Evolutionary conservation across 306 rosid species (phyloP), one percentile per base, ranked within the genome.

Genomic region (Prinsepia uniflora): DNA sequence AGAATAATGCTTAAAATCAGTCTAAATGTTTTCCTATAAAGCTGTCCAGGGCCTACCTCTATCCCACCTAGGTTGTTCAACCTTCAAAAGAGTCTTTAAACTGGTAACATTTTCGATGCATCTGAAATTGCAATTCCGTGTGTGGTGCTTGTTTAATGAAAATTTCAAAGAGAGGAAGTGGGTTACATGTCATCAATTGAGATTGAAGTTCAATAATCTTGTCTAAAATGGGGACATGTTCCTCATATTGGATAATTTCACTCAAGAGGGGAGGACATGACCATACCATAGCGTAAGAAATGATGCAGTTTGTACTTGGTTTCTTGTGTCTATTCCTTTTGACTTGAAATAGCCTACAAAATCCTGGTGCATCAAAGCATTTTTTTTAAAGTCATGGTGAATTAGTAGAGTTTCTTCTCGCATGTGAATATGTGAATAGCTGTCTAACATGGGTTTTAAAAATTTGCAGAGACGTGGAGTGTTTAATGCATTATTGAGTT

Each of bases 391-490:
- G 50, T 74, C 50, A 17, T 17, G 5, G 17, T 70, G 15, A 70
- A 48, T 76, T 67, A 70, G 67, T 61, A 73, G 34, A 54, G 58
- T 74, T 80, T 86, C 74, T 76, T 74, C 71, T 57, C 63, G 60
- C 72, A 18, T 75, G 40, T 74, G n/a, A 70, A 68, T 15, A 39
- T 75, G 41, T 74, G 15, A 72, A 63, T 20, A 57, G 75, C 30
- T 8, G 58, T 79, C 69, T 86, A 79, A 78, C 76, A 67, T 78
- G 72, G 57, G 45, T 73, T 8, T 54, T 39, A 39, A 61, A 39
- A 39, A 7, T 71, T 81, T 72, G 17, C 95, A 91, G 99, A 84
- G 98, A 64, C 95, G 82, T 34, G 69, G 43, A 63, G 83, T 94
- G 73, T 89, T 81, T 78, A 87, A 87, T 72, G 96, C 92, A 52